phyloP scores from a whole-genome alignment of 495 filamentous ascomycete species.

The Hypoxylon lenormandii region DNA sequence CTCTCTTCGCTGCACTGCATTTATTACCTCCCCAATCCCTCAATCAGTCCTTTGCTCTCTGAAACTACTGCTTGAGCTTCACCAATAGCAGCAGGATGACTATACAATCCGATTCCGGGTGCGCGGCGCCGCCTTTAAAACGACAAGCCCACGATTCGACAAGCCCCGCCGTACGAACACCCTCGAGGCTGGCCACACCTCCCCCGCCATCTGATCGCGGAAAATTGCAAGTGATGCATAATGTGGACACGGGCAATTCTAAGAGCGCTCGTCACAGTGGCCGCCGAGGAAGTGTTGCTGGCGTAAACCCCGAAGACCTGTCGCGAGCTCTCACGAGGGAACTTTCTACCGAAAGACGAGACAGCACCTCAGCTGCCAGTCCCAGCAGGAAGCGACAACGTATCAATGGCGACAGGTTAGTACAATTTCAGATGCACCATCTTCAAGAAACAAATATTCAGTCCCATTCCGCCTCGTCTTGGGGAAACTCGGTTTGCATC shows the following conservation, averaged over 20 bases:
- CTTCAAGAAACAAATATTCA: not conserved
- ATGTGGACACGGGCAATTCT: slow-evolving; percentile 38
- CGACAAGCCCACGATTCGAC: slow-evolving; percentile 52
- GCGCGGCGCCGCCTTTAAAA: slow-evolving; percentile 51
- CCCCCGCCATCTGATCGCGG: slow-evolving; percentile 55
- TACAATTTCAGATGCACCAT: slow-evolving; percentile 10
- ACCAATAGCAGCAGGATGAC: slow-evolving; percentile 47
- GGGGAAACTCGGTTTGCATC: not conserved
- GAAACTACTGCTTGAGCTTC: not conserved
- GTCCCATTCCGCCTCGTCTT: too few relatives aligned
- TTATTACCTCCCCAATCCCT: not conserved
- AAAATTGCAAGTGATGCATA: slow-evolving; percentile 52
- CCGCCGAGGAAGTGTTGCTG: slow-evolving; percentile 40
- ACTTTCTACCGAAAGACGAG: slow-evolving; percentile 60
- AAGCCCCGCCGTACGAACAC: slow-evolving; percentile 49
- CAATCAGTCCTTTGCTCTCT: not conserved
- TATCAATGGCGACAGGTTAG: slow-evolving; percentile 83
- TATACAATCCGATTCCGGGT: slow-evolving; percentile 50
- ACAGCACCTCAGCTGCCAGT: slow-evolving; percentile 78
- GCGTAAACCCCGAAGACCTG: slow-evolving; percentile 53
- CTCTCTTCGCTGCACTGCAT: not conserved
- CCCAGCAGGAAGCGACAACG: slow-evolving; percentile 88
- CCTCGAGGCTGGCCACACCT: slow-evolving; percentile 55
- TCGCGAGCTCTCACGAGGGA: slow-evolving; percentile 51
- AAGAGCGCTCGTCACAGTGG: slow-evolving; percentile 50